Evolutionary conservation across 345 rosid species (phyloP), one percentile per base, ranked within the genome.

Genomic region (Punica granatum): DNA sequence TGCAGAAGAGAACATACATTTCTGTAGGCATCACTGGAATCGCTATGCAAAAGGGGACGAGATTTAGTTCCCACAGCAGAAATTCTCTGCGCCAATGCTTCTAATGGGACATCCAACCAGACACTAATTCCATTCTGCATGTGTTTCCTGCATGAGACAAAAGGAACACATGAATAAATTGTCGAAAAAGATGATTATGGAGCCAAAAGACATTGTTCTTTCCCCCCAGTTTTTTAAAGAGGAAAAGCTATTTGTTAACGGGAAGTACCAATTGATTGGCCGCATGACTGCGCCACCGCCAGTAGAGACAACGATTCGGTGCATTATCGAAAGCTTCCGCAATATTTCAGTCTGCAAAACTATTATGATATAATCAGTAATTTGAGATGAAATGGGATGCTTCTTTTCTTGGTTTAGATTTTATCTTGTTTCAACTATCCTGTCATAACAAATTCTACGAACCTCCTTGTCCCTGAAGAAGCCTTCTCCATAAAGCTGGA

Each of bases 401-500:
- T 51, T 51, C 21, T 51, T 19, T 51, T 51, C 58, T 51, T 15
- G 5, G 21, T 51, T 51, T 11, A 12, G 30, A 7, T 23, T 53
- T 21, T 23, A 23, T 53, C 31, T 2, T 30, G 4, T 9, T 26
- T 26, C 18, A 30, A 56, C 14, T 30, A 28, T 56, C 34, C 9
- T 25, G 19, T 13, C 33, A 56, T 28, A 28, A 26, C 25, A 56
- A 56, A 56, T 26, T 39, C 67, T 41, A 72, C 76, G 9, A 74
- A 88, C 98, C 98, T 94, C 99, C 72, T 85, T 91, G n/a, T 80
- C 81, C 77, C 99, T 85, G 78, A 94, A 91, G 81, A 82, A 88
- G 41, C 73, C 80, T 67, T 93, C 99, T 66, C 99, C 97, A 62
- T 86, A 81, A 26, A 77, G 84, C 74, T 82, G 80, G 77, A 93